Base-by-base conservation (phyloP, 208 protist genomes). In the Trypanosoma lewisi region DNA sequence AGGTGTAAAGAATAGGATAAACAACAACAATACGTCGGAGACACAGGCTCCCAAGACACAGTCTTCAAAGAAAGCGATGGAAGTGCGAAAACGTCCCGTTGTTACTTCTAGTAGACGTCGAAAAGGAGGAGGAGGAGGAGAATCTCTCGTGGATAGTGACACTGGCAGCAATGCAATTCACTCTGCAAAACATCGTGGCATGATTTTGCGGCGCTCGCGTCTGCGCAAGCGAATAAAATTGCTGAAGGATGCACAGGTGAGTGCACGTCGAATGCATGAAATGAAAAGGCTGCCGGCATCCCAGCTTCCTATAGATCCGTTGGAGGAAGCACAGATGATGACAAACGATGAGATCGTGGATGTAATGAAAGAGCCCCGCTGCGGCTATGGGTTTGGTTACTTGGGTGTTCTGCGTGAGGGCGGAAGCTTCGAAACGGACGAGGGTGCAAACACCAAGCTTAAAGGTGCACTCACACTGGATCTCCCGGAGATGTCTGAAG, bases 321-420 rank as follows among this genome's bases (percentile, higher is more conserved):
- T 65, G 31, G 61, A 69, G 16, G 69, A 70, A 51, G 28, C 70
- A 64, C 42, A 69, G 45, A 66, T 59, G 56, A 56, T 70, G 49
- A 30, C 27, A 11, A 44, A 51, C 0, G 73, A 75, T 17, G 73
- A 77, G 16, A 21, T 37, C 17, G 23, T 58, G 21, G 70, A 62
- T 28, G 65, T 69, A 19, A 57, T 62, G 14, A 44, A 60, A 11
- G 76, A 85, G 30, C 87, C 82, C 7, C 25, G 80, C 12, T 87
- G 75, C 58, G 88, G 88, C 1, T 94, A 88, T 58, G 88, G 88
- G 8, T 88, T 91, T 63, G 88, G 88, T 0, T 94, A 92, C 47
- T 67, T 92, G 16, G 88, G 85, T 33, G 73, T 94, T 4, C 66
- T 94, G 0, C 83, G 77, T 39, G 75, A 83, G 16, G 73, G 87